phyloP scores from a whole-genome alignment of 1,284 basidiomycete species.

The Cryptococcus floricola region DNA sequence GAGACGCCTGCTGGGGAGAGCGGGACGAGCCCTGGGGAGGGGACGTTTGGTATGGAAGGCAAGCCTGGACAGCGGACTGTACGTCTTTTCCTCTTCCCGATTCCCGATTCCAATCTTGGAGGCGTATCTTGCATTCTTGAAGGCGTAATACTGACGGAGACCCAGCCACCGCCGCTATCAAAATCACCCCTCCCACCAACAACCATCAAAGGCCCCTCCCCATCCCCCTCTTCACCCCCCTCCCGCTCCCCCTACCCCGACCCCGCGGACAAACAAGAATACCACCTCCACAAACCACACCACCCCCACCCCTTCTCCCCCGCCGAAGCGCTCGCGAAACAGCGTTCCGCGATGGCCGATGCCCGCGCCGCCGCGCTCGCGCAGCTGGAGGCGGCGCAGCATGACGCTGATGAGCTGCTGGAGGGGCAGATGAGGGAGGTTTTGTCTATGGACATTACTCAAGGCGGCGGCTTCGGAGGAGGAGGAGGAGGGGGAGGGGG shows the following conservation, averaged over 20 bases:
- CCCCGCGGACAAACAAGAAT: too few species aligned
- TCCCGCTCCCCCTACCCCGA: too few species aligned
- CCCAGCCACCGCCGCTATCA: conserved; percentile 5
- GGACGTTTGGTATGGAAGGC: conserved; percentile 29
- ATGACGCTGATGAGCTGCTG: conserved; percentile 4
- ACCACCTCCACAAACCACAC: conserved; percentile 27
- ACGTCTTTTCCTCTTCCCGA: background rate
- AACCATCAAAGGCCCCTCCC: too few species aligned
- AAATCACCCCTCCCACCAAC: background rate
- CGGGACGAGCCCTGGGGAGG: conserved; percentile 25
- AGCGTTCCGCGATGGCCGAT: conserved; percentile 21
- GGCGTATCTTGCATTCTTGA: too few species aligned
- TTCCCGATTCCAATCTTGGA: background rate
- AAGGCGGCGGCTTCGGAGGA: background rate
- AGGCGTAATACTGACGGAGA: too few species aligned
- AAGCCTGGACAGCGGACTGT: conserved; percentile 1
- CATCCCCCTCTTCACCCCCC: too few species aligned
- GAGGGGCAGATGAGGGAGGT: conserved; percentile 5
- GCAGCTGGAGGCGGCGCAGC: conserved; percentile 23
- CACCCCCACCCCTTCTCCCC: conserved; percentile 30
- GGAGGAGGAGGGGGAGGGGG: too few species aligned
- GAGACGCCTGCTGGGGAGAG: conserved; percentile 6
- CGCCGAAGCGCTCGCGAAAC: conserved; percentile 25
- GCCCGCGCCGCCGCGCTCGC: conserved; percentile 29
- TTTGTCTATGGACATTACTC: background rate